Evolutionary conservation across 345 rosid genomes (phyloP).

Genomic region (Sisymbrium altissimum): DNA sequence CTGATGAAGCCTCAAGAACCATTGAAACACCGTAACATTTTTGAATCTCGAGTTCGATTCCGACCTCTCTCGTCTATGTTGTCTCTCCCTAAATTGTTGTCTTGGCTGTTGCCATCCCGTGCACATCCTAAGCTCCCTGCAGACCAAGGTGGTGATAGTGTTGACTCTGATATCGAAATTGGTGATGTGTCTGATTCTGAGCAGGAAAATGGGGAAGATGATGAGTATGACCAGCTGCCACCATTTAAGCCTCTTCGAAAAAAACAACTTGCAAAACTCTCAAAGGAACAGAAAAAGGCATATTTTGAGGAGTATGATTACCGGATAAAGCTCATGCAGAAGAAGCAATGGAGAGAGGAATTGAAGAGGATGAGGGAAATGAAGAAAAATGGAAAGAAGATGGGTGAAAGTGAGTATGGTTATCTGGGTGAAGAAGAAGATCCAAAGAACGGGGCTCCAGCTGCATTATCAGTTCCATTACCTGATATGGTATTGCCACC

Average conservation of each 20-base stretch:
- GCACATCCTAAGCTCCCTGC: conserved; percentile 68
- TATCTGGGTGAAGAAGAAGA: conserved; percentile 61
- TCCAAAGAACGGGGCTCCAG: conserved; percentile 62
- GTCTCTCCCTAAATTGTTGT: conserved; percentile 78
- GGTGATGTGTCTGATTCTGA: conserved; percentile 75
- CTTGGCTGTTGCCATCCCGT: conserved; percentile 92
- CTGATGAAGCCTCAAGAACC: conserved; percentile 78
- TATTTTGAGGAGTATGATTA: conserved; percentile 91
- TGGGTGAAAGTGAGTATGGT: conserved; percentile 47
- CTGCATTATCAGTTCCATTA: conserved; percentile 77
- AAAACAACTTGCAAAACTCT: conserved; percentile 70
- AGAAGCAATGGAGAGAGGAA: conserved; percentile 88
- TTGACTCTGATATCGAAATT: conserved; percentile 68
- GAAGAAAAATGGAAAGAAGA: conserved; percentile 68
- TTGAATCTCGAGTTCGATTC: conserved; percentile 76
- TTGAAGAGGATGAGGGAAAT: conserved; percentile 64
- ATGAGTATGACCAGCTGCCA: conserved; percentile 91
- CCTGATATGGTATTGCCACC: conserved; percentile 93
- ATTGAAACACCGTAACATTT: conserved; percentile 66
- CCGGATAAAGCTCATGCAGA: conserved; percentile 85
- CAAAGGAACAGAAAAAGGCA: conserved; percentile 69
- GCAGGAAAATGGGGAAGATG: conserved; percentile 18
- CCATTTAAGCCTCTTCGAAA: conserved; percentile 86
- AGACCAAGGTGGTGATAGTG: conserved; percentile 76
- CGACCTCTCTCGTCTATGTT: conserved; percentile 26